Evolutionary conservation across 306 rosid genomes (phyloP), one percentile per base, ranked within the genome.

Genomic region (Lathyrus tuberosus): DNA sequence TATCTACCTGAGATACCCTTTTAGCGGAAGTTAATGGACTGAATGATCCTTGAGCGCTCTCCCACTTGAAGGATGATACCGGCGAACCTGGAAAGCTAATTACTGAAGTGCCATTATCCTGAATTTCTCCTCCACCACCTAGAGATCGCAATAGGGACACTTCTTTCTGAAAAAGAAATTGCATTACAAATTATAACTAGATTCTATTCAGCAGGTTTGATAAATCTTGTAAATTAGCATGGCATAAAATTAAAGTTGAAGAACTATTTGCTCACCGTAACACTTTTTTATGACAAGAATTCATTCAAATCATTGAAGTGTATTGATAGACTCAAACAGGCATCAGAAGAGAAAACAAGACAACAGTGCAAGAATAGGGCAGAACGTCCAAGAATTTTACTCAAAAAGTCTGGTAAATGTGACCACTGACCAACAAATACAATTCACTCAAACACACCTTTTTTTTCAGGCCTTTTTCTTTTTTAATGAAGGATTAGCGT

Each of bases 1-100:
- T 31, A 26, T 41, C 42, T 62, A 94, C 99, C 88, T 85, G 92
- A 65, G 95, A 71, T 58, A 67, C 81, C 83, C 83, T 85, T 81
- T 84, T 91, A 30, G 72, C 76, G 51, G 95, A 68, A 62, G 81
- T 77, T 72, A 91, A 85, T 41, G 97, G 96, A 79, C 96, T 91
- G 52, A 82, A 84, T 70, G 90, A 78, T 78, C 97, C 99, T 69
- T 78, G 83, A n/a, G 74, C 82, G 30, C 89, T 95, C 52, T 89
- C 97, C 99, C 97, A 94, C 78, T 86, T 88, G 67, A 91, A 87
- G 82, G 88, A 87, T 78, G 88, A 76, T 83, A 94, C 96, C 8
- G 99, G 97, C 64, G 99, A 90, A 33, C 97, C 97, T 41, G 91
- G 92, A 76, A 88, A 87, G 82, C 82, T 84, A 62, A 79, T 78